Conservation (phyloP, 2,329 filamentous ascomycete genomes). For the Cryoendolithus antarcticus region DNA sequence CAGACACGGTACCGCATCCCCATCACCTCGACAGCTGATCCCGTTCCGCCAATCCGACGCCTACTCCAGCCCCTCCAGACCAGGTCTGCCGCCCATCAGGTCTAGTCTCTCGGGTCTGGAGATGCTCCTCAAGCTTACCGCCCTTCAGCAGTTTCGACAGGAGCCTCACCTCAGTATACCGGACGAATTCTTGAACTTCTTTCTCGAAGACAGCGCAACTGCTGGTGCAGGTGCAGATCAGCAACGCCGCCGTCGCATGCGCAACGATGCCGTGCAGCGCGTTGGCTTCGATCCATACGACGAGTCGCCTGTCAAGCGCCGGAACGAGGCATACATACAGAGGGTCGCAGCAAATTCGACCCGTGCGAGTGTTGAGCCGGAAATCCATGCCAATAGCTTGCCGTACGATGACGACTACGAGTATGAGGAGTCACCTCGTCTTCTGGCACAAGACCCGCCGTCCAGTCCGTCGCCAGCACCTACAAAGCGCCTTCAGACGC, state of each 20-base stretch:
- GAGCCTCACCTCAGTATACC: constrained; percentile 77
- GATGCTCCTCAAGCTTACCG: constrained; percentile 73
- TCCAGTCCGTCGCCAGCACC: no score
- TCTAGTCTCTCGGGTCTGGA: constrained; percentile 72
- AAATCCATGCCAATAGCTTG: neutral
- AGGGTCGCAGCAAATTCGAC: neutral
- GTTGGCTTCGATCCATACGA: constrained; percentile 64
- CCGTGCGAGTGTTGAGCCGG: neutral
- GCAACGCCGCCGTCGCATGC: constrained; percentile 46
- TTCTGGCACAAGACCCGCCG: no score
- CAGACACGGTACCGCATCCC: constrained; percentile 15
- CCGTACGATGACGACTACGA: no score
- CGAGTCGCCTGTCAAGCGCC: constrained; percentile 54
- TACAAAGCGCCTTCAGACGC: no score
- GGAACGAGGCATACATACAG: constrained; percentile 48
- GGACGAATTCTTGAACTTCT: constrained; percentile 81
- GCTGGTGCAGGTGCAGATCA: constrained; percentile 53
- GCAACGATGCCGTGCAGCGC: constrained; percentile 46
- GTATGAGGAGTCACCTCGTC: no score
- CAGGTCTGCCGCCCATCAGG: constrained; percentile 35
- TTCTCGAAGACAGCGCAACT: constrained; percentile 57
- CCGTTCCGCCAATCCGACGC: constrained; percentile 11
- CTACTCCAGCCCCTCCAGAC: constrained; percentile 22
- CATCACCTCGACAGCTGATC: constrained; percentile 8
- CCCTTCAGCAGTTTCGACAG: constrained; percentile 86